Percentiles rank a stretch among this genome's conserved stretches.
These are phyloP conservation scores for Podila horticola DNA, from an alignment of 192 early-diverging fungal species.

Conservation along the genomic window DNA sequence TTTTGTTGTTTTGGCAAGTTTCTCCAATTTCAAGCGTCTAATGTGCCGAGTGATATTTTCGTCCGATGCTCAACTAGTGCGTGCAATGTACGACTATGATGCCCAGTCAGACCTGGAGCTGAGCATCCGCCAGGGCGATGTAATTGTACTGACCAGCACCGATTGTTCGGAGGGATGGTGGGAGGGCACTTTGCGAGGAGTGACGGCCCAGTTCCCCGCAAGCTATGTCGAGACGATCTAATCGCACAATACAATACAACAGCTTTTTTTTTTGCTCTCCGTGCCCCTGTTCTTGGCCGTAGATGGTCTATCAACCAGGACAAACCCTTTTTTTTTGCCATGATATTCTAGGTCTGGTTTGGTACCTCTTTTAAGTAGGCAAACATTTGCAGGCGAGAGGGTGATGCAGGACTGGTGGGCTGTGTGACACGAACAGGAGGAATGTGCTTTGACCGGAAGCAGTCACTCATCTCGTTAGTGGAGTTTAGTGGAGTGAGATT, in stretches of 20 bases:
- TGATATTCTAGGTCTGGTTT: too few relatives aligned
- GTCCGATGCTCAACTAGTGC: slow-evolving; percentile 25
- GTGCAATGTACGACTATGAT: slow-evolving; percentile 64
- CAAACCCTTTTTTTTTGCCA: too few relatives aligned
- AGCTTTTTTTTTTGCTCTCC: background rate
- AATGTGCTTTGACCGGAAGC: background rate
- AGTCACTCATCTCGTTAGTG: background rate
- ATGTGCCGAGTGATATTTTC: background rate
- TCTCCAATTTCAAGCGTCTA: background rate
- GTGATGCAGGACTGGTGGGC: background rate
- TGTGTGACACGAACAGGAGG: background rate
- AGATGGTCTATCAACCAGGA: background rate
- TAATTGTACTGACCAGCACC: slow-evolving; percentile 56
- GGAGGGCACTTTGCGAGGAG: slow-evolving; percentile 61
- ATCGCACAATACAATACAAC: background rate
- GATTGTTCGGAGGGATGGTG: slow-evolving; percentile 67
- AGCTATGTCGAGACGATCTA: slow-evolving; percentile 57
- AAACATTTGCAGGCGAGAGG: too few relatives aligned
- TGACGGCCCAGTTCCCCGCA: slow-evolving; percentile 59
- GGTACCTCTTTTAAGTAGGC: background rate
- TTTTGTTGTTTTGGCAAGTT: background rate
- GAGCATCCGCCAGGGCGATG: slow-evolving; percentile 56
- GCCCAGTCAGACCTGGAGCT: slow-evolving; percentile 63
- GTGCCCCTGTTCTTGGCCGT: background rate
- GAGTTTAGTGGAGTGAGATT: too few relatives aligned